Percentiles rank a stretch among this genome's conserved stretches.
Conservation (phyloP, 139 green algal genomes). For the Haematococcus lacustris region DNA sequence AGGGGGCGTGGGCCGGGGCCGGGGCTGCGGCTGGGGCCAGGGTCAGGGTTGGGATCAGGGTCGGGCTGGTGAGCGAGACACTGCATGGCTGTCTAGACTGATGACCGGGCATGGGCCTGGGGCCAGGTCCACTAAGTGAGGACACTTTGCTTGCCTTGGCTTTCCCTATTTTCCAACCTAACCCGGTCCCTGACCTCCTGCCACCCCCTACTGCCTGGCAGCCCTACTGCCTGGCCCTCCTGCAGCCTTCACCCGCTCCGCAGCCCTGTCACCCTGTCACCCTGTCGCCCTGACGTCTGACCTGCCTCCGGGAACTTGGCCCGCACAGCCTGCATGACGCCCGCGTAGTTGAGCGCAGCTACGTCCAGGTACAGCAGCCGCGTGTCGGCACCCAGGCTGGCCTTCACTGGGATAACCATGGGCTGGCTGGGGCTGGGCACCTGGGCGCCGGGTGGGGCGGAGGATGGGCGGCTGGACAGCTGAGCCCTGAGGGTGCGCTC, state of each 20-base stretch:
- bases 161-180: neutral
- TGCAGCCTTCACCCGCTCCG: neutral
- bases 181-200: neutral
- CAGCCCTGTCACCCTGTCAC: neutral
- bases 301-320: constrained; percentile 64
- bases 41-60: too few species aligned
- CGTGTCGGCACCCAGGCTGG: constrained; percentile 60
- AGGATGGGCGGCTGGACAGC: neutral
- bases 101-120: too few species aligned
- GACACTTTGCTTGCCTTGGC: neutral
- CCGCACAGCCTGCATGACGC: constrained; percentile 58
- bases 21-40: too few species aligned
- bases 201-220: neutral
- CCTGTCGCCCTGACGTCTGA: neutral
- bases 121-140: neutral
- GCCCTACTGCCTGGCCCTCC: neutral
- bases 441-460: constrained; percentile 3
- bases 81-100: too few species aligned
- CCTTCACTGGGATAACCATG: constrained; percentile 37
- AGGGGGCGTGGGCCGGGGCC: neutral
- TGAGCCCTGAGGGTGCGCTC: neutral
- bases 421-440: neutral
- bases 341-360: constrained; percentile 51
- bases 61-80: too few species aligned
- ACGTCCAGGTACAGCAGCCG: constrained; percentile 56